These are phyloP conservation scores for Chrysanthemum seticuspe DNA, from an alignment of 129 eudicot genomes.

Conservation along the genomic window DNA sequence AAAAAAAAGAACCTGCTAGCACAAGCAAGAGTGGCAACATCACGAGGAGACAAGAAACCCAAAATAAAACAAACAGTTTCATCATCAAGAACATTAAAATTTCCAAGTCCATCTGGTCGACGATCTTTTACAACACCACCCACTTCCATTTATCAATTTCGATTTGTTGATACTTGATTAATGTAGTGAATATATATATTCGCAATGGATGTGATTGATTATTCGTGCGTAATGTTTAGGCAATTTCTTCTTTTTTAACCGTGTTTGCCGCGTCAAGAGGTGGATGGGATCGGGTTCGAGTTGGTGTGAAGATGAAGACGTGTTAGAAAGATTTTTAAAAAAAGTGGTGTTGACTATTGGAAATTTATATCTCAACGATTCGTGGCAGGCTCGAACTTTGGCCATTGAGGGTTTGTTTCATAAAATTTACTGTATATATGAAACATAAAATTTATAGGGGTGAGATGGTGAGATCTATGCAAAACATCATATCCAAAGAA, in stretches of 20 bases:
- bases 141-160: slow-evolving; percentile 33
- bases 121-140: slow-evolving; percentile 48
- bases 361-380: no score
- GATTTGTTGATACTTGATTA: background rate
- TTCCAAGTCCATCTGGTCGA: slow-evolving; percentile 66
- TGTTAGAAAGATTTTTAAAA: no score
- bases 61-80: slow-evolving; percentile 60
- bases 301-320: no score
- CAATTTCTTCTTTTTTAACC: slow-evolving; percentile 3
- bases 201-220: background rate
- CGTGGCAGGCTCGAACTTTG: no score
- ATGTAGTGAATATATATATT: background rate
- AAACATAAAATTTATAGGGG: no score
- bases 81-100: slow-evolving; percentile 58
- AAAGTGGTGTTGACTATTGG: no score
- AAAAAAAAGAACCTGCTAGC: slow-evolving; percentile 60
- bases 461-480: no score
- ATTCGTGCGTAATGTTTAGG: slow-evolving; percentile 34
- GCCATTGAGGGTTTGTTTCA: no score
- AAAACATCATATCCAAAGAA: no score
- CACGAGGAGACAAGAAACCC: slow-evolving; percentile 57
- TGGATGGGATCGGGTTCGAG: no score
- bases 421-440: no score
- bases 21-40: slow-evolving; percentile 81
- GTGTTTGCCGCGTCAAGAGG: no score